Percentiles rank a stretch among this genome's conserved stretches.
Conservation (phyloP, 1,284 basidiomycete genomes). For the Dichomitus squalens region DNA sequence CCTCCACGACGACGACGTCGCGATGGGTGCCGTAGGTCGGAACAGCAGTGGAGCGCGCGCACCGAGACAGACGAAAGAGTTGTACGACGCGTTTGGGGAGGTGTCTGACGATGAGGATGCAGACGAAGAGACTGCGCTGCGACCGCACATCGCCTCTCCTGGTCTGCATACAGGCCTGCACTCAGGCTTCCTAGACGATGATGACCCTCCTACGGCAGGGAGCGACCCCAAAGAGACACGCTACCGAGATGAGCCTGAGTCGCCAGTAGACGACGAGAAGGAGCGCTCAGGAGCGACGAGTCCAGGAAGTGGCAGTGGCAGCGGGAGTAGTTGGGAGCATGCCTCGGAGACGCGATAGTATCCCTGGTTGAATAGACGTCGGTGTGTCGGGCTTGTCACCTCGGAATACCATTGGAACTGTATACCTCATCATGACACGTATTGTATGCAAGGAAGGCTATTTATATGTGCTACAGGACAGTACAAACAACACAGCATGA, state of each 20-base stretch:
- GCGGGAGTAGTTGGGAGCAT: conserved; percentile 76
- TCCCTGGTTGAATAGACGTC: not conserved
- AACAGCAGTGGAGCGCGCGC: conserved; percentile 29
- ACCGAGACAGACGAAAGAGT: conserved; percentile 69
- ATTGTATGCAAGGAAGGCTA: conserved; percentile 27
- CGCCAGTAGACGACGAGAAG: conserved; percentile 25
- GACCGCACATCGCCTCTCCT: conserved; percentile 28
- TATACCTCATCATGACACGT: conserved; percentile 6
- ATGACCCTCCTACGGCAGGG: conserved; percentile 48
- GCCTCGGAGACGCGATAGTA: conserved; percentile 48
- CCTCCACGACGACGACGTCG: conserved; percentile 73
- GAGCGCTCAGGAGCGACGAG: conserved; percentile 37
- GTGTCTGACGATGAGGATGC: conserved; percentile 74
- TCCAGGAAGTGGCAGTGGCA: conserved; percentile 37
- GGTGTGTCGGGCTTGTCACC: not conserved
- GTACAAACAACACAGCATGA: conserved; percentile 28
- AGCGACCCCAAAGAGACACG: conserved; percentile 33
- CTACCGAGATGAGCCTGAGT: conserved; percentile 65
- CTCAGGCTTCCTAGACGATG: conserved; percentile 68
- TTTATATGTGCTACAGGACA: conserved; percentile 31
- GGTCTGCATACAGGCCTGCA: conserved; percentile 49
- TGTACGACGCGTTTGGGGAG: conserved; percentile 93
- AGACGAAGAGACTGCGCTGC: conserved; percentile 65
- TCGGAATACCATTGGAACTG: conserved; percentile 2
- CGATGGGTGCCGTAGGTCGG: conserved; percentile 63